A percentile compares a stretch with the other conserved stretches of the same genome.
Evolutionary conservation across 2,329 filamentous ascomycete genomes (phyloP).

Genomic region (Davidsoniella neocaledoniae): DNA sequence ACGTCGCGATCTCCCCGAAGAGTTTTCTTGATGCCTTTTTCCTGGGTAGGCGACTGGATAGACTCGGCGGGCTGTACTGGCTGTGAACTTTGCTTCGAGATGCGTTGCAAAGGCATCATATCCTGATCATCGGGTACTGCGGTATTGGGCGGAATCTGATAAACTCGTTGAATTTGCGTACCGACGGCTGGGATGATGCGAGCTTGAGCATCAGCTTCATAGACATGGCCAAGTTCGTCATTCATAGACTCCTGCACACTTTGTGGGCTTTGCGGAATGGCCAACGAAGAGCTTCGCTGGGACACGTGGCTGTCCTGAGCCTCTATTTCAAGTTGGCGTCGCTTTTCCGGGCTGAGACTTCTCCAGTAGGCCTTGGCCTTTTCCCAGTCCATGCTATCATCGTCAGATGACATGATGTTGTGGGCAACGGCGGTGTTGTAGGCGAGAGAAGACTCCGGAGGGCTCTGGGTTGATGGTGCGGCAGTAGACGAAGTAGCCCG

Average conservation of each 20-base stretch:
- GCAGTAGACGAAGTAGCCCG: neutral
- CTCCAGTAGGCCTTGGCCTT: conserved; percentile 55
- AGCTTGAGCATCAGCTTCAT: conserved; percentile 9
- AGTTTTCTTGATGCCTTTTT: neutral
- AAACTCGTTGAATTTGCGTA: neutral
- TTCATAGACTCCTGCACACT: conserved; percentile 4
- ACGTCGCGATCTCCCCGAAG: neutral
- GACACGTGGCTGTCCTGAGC: conserved; percentile 18
- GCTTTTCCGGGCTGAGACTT: conserved; percentile 43
- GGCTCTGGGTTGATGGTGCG: neutral
- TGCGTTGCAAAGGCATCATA: too few species aligned
- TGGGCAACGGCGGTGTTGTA: neutral
- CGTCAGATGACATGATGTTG: conserved; percentile 2
- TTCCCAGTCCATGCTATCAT: conserved; percentile 37
- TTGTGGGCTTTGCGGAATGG: conserved; percentile 5
- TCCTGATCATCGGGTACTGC: too few species aligned
- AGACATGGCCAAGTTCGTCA: conserved; percentile 8
- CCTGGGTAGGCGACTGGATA: too few species aligned
- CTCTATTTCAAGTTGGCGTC: conserved; percentile 43
- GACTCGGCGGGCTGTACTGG: too few species aligned
- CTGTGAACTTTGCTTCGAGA: neutral
- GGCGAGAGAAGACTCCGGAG: neutral
- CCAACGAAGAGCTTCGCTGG: neutral
- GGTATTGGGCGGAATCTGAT: neutral
- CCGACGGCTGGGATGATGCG: conserved; percentile 1